A percentile compares a stretch with the other conserved stretches of the same genome.
phyloP scores from a whole-genome alignment of 1,284 basidiomycete genomes.

The Cystobasidiaceae sp. region DNA sequence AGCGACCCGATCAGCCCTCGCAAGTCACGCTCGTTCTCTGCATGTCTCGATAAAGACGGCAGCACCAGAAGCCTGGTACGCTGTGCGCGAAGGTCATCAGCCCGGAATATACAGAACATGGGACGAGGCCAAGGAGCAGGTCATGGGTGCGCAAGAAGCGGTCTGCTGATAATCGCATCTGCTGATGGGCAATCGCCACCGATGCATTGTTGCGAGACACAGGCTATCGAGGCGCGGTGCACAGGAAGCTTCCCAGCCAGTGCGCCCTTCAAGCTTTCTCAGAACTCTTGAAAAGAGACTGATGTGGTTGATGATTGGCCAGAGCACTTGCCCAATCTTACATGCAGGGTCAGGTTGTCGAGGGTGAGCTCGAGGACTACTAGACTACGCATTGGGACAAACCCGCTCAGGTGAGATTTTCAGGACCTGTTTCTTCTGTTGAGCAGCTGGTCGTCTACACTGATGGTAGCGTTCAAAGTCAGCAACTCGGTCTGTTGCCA shows the following conservation, averaged over 20 bases:
- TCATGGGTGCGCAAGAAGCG: background rate
- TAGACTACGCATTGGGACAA: background rate
- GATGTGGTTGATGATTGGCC: background rate
- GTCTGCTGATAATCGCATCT: too few relatives aligned
- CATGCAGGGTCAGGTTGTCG: background rate
- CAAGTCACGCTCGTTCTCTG: too few relatives aligned
- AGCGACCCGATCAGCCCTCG: too few relatives aligned
- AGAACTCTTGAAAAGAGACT: background rate
- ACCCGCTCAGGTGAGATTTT: background rate
- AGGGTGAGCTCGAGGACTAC: background rate
- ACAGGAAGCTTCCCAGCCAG: too few relatives aligned
- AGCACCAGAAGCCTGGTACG: slow-evolving; percentile 7
- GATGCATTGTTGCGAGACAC: too few relatives aligned
- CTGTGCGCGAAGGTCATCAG: background rate
- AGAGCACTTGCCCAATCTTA: slow-evolving; percentile 1
- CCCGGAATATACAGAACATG: slow-evolving; percentile 6
- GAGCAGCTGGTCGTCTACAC: background rate
- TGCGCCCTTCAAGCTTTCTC: background rate
- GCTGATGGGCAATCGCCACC: too few relatives aligned
- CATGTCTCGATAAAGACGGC: too few relatives aligned
- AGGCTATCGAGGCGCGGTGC: too few relatives aligned
- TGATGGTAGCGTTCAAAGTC: background rate
- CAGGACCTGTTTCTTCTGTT: slow-evolving; percentile 1
- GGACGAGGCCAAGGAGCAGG: slow-evolving; percentile 11
- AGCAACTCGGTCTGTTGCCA: background rate